Evolutionary conservation across 495 filamentous ascomycete species (phyloP).

Genomic region (Parachaetomium inaequale): DNA sequence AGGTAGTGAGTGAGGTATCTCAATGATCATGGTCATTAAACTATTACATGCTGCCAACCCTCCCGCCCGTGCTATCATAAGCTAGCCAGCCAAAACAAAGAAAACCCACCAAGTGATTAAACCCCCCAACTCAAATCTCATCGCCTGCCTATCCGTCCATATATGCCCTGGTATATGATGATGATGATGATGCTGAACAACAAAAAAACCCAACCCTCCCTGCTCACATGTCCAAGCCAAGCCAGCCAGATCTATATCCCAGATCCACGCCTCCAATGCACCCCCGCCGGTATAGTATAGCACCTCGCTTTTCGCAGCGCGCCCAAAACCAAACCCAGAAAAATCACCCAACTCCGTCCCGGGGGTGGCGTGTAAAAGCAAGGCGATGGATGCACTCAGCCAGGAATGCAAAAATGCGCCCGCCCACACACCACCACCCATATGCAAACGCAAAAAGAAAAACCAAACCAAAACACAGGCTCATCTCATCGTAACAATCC

Average conservation of each 20-base stretch:
- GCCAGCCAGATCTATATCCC: constrained; percentile 3
- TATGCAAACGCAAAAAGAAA: background rate
- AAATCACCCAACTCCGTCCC: constrained; percentile 2
- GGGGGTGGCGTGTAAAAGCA: background rate
- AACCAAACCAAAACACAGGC: background rate
- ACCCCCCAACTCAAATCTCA: background rate
- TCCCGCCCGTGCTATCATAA: background rate
- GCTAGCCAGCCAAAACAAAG: background rate
- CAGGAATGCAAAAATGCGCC: background rate
- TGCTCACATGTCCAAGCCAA: background rate
- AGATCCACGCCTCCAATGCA: constrained; percentile 8
- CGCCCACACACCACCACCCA: background rate
- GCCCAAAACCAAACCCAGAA: background rate
- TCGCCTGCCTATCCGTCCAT: background rate
- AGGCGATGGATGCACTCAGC: constrained; percentile 6
- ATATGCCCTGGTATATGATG: background rate
- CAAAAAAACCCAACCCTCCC: background rate
- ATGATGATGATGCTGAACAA: background rate
- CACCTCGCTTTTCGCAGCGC: background rate
- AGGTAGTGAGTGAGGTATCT: background rate
- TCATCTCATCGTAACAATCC: background rate
- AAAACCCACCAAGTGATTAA: background rate
- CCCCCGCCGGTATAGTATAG: background rate
- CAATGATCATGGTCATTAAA: constrained; percentile 3
- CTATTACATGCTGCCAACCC: constrained; percentile 1